Conservation (phyloP, 1,284 basidiomycete species). For the Psilocybe mexicana region DNA sequence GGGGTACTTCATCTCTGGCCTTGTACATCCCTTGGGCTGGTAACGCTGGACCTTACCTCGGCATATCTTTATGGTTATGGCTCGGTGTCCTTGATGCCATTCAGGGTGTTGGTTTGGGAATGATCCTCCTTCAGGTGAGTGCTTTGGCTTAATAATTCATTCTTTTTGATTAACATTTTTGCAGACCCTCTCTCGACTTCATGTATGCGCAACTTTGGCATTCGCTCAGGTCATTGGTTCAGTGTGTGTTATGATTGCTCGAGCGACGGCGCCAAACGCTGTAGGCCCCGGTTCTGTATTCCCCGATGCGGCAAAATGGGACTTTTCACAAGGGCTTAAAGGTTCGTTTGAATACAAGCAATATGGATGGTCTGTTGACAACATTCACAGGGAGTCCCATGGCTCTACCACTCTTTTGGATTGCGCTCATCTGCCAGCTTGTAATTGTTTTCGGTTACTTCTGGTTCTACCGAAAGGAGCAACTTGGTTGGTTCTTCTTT, state of each 20-base stretch:
- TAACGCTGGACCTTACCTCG: slow-evolving; percentile 79
- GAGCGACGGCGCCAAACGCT: slow-evolving; percentile 81
- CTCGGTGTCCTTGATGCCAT: slow-evolving; percentile 90
- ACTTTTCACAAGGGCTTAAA: slow-evolving; percentile 67
- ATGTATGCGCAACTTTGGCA: slow-evolving; percentile 89
- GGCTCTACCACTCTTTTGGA: slow-evolving; percentile 84
- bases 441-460: slow-evolving; percentile 90
- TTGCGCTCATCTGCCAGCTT: slow-evolving; percentile 78
- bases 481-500: slow-evolving; percentile 50
- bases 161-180: slow-evolving; percentile 5
- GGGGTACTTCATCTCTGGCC: slow-evolving; percentile 86
- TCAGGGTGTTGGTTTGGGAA: slow-evolving; percentile 90
- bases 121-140: slow-evolving; percentile 85
- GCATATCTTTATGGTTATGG: slow-evolving; percentile 89
- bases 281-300: slow-evolving; percentile 87
- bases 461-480: slow-evolving; percentile 92
- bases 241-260: slow-evolving; percentile 82
- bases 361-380: not conserved
- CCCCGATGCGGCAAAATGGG: slow-evolving; percentile 90
- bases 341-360: slow-evolving; percentile 35
- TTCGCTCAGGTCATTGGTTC: slow-evolving; percentile 84
- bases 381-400: slow-evolving; percentile 63
- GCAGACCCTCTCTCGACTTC: slow-evolving; percentile 84
- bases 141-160: not conserved
- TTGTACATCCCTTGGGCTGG: slow-evolving; percentile 93